Conservation (phyloP, 352 stramenopile genomes). For the Blastocystis sp. region DNA sequence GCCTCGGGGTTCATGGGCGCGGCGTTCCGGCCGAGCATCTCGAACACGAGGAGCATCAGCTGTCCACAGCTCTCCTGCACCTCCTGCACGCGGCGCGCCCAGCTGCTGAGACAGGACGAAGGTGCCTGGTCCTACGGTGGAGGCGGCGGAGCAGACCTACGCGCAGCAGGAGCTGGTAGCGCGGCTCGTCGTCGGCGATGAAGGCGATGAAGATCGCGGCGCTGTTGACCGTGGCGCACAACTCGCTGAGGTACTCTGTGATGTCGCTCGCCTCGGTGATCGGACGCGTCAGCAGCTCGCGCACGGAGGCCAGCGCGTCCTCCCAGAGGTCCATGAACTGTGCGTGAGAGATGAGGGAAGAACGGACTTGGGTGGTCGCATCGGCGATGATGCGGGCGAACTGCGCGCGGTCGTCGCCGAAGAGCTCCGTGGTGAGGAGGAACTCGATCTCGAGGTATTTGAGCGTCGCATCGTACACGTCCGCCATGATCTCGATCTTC, state of each 20-base stretch:
- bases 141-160: not conserved
- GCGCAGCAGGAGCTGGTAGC: slow-evolving; percentile 16
- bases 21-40: not conserved
- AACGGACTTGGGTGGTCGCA: not conserved
- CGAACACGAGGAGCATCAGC: slow-evolving; percentile 25
- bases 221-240: slow-evolving; percentile 32
- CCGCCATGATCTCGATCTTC: slow-evolving; percentile 36
- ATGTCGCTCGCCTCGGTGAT: not conserved
- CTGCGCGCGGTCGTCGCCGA: not conserved
- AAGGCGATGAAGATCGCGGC: slow-evolving; percentile 47
- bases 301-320: not conserved
- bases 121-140: slow-evolving; percentile 7
- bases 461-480: slow-evolving; percentile 26
- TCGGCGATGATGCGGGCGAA: slow-evolving; percentile 19
- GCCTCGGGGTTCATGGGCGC: slow-evolving; percentile 33
- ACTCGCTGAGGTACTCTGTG: not conserved
- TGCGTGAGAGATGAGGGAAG: not conserved
- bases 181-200: slow-evolving; percentile 1
- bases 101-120: not conserved
- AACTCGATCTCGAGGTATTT: slow-evolving; percentile 56
- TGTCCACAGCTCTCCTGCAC: slow-evolving; percentile 18
- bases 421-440: slow-evolving; percentile 37
- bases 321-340: slow-evolving; percentile 30
- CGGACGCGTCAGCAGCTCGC: not conserved
- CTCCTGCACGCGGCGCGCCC: not conserved